Percentiles rank a stretch among this genome's conserved stretches.
Conservation (phyloP, 164 flowering plant genomes). For the Magnolia changhungtana region DNA sequence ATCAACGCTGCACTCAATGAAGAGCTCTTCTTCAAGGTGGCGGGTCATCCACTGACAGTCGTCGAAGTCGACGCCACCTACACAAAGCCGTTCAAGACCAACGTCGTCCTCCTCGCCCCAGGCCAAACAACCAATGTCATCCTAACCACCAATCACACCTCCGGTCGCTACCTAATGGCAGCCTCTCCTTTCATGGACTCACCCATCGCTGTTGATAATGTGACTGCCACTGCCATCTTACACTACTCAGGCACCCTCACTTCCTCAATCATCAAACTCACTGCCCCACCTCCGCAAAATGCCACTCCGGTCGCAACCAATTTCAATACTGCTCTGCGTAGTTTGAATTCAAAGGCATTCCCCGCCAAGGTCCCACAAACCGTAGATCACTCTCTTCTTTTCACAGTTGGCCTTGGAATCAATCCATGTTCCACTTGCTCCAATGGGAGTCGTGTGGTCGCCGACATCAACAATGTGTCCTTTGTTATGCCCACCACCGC, state of each 20-base stretch:
- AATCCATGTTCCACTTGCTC: slow-evolving; percentile 63
- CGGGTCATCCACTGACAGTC: slow-evolving; percentile 8
- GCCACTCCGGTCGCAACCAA: slow-evolving; percentile 57
- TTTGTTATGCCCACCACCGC: slow-evolving; percentile 73
- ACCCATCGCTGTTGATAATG: slow-evolving; percentile 57
- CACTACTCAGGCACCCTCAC: slow-evolving; percentile 33
- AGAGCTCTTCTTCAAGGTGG: slow-evolving; percentile 11
- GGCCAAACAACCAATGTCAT: slow-evolving; percentile 21
- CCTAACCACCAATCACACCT: slow-evolving; percentile 5
- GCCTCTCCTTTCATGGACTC: slow-evolving; percentile 12
- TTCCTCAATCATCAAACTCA: slow-evolving; percentile 25
- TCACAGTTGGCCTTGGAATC: slow-evolving; percentile 65
- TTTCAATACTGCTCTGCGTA: slow-evolving; percentile 48
- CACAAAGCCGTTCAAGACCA: slow-evolving; percentile 13
- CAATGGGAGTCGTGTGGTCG: slow-evolving; percentile 69
- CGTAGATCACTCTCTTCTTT: slow-evolving; percentile 47
- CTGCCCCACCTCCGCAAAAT: slow-evolving; percentile 45
- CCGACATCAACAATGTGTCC: slow-evolving; percentile 60
- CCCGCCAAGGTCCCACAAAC: slow-evolving; percentile 56
- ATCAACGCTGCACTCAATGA: no score
- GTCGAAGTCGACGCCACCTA: slow-evolving; percentile 15
- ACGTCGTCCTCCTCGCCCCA: slow-evolving; percentile 12
- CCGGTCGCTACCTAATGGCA: slow-evolving; percentile 22
- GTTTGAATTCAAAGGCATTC: slow-evolving; percentile 55
- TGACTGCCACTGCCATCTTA: slow-evolving; percentile 77